phyloP scores from a whole-genome alignment of 306 rosid genomes.

The Canavalia gladiata region DNA sequence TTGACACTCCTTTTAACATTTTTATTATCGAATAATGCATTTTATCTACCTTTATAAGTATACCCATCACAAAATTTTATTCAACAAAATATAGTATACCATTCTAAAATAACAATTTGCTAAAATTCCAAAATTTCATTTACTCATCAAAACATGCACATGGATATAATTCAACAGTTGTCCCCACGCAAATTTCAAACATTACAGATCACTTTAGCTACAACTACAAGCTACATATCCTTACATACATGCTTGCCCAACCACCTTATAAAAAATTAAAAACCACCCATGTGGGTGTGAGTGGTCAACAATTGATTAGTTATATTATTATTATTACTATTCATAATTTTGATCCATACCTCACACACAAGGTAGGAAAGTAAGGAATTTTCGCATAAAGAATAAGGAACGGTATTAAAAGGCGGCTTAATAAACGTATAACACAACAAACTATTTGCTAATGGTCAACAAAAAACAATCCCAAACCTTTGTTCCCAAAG shows the following conservation, averaged over 20 bases:
- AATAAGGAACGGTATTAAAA: slow-evolving; percentile 46
- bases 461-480: slow-evolving; percentile 54
- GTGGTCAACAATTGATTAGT: not conserved
- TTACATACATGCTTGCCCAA: slow-evolving; percentile 42
- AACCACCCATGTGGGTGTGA: slow-evolving; percentile 39
- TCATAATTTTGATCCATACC: slow-evolving; percentile 15
- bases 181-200: not conserved
- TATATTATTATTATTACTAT: not conserved
- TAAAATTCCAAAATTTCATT: not conserved
- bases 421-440: slow-evolving; percentile 51
- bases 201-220: not conserved
- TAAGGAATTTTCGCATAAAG: slow-evolving; percentile 35
- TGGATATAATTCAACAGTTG: slow-evolving; percentile 28
- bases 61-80: not conserved
- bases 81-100: not conserved
- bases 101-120: not conserved
- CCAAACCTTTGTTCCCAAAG: not conserved
- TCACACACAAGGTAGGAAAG: not conserved
- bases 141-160: slow-evolving; percentile 20
- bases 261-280: not conserved
- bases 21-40: too few relatives aligned
- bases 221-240: slow-evolving; percentile 19
- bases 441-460: slow-evolving; percentile 5
- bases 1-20: not conserved
- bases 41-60: too few relatives aligned